These are phyloP conservation scores for Astrocystis sublimbata DNA, from an alignment of 495 filamentous ascomycete species.

Conservation along the genomic window DNA sequence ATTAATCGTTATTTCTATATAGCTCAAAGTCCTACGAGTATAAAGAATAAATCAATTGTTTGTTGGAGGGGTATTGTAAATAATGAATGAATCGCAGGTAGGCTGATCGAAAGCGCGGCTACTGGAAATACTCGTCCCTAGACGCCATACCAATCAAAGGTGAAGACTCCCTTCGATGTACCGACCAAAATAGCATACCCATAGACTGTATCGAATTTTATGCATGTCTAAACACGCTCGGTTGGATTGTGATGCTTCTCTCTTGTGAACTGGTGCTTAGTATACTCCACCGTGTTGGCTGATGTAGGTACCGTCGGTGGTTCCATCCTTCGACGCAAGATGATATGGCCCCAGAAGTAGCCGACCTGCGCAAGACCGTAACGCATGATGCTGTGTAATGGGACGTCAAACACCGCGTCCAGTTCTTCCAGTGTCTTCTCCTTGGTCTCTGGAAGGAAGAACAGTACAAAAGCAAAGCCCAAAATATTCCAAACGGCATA, in stretches of 20 bases:
- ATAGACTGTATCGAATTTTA: no score
- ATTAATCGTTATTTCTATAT: no score
- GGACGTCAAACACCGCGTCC: slow-evolving; percentile 57
- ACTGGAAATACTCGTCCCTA: no score
- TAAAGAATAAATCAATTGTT: no score
- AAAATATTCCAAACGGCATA: slow-evolving; percentile 71
- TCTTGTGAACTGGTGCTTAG: slow-evolving; percentile 24
- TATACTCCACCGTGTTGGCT: slow-evolving; percentile 21
- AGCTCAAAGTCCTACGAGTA: no score
- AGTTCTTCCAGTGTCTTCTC: slow-evolving; percentile 74
- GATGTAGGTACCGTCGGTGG: slow-evolving; percentile 26
- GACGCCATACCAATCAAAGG: no score
- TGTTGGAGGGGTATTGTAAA: no score
- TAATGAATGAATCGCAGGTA: no score
- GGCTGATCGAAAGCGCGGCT: no score
- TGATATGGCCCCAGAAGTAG: slow-evolving; percentile 55
- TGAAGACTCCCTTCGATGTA: no score
- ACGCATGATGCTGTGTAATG: slow-evolving; percentile 54
- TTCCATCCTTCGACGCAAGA: slow-evolving; percentile 47
- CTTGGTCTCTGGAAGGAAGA: slow-evolving; percentile 81
- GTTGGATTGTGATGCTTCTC: slow-evolving; percentile 30
- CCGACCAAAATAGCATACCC: not conserved
- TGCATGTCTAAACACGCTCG: slow-evolving; percentile 27
- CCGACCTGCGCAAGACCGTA: slow-evolving; percentile 33
- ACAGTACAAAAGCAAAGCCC: slow-evolving; percentile 68